Percentiles rank a stretch among this genome's conserved stretches.
These are phyloP conservation scores for Monosporascus sp. DNA, from an alignment of 2,329 filamentous ascomycete genomes.

Conservation along the genomic window DNA sequence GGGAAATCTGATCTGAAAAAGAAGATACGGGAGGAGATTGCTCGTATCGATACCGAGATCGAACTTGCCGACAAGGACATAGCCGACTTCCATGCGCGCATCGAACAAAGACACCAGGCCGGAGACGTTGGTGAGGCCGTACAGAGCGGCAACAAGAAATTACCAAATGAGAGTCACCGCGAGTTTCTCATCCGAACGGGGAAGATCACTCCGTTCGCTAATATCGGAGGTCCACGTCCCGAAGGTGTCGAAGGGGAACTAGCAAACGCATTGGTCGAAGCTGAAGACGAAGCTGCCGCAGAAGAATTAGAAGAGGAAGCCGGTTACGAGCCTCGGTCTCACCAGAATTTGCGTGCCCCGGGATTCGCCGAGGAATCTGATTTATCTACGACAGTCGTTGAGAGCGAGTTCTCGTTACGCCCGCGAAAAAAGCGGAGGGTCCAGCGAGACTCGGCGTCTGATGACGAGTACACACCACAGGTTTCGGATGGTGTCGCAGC, in stretches of 20 bases:
- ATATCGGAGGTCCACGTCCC: slow-evolving; percentile 59
- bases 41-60: slow-evolving; percentile 60
- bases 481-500: slow-evolving; percentile 15
- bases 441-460: slow-evolving; percentile 29
- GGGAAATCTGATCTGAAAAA: slow-evolving; percentile 45
- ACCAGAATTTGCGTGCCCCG: slow-evolving; percentile 67
- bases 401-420: slow-evolving; percentile 52
- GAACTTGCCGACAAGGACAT: slow-evolving; percentile 65
- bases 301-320: slow-evolving; percentile 40
- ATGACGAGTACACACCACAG: slow-evolving; percentile 41
- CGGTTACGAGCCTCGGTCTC: slow-evolving; percentile 52
- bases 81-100: slow-evolving; percentile 72
- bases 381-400: slow-evolving; percentile 25
- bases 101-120: slow-evolving; percentile 63
- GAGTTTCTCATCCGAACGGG: slow-evolving; percentile 92
- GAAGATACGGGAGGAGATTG: slow-evolving; percentile 60
- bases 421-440: slow-evolving; percentile 51
- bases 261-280: slow-evolving; percentile 73
- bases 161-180: slow-evolving; percentile 76
- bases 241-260: slow-evolving; percentile 62
- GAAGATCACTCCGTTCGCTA: slow-evolving; percentile 94
- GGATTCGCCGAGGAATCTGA: slow-evolving; percentile 57
- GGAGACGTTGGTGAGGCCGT: slow-evolving; percentile 37
- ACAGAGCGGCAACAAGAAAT: slow-evolving; percentile 47
- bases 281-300: slow-evolving; percentile 65